phyloP scores from a whole-genome alignment of 2,329 filamentous ascomycete species.

The Penicillium sclerotigenum region DNA sequence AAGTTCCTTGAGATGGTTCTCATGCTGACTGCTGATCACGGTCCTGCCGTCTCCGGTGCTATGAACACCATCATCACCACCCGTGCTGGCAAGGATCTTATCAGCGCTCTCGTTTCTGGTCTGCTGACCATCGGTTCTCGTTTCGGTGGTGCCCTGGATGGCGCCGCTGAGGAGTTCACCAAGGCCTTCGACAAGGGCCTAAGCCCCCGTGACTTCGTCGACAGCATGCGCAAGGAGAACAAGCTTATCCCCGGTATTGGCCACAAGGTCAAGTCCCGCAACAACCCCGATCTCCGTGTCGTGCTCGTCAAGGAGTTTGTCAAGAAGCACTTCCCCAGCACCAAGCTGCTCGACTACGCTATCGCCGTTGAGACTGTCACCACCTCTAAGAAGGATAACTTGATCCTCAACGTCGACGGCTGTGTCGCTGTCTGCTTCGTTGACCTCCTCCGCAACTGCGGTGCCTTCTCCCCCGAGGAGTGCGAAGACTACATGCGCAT shows the following conservation, averaged over 20 bases:
- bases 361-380: conserved; percentile 97
- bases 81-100: conserved; percentile 97
- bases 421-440: conserved; percentile 99
- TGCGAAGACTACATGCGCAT: conserved; percentile 98
- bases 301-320: conserved; percentile 99
- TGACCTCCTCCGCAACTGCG: conserved; percentile 94
- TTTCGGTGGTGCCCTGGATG: conserved; percentile 97
- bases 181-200: conserved; percentile 97
- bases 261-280: conserved; percentile 98
- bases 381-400: conserved; percentile 99
- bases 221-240: conserved; percentile 99
- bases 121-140: conserved; percentile 96
- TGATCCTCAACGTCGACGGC: conserved; percentile 98
- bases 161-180: conserved; percentile 96
- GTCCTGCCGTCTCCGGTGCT: conserved; percentile 96
- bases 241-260: conserved; percentile 99
- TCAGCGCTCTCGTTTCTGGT: conserved; percentile 92
- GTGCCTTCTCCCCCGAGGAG: conserved; percentile 93
- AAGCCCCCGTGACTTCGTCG: conserved; percentile 97
- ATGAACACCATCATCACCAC: conserved; percentile 99
- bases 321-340: conserved; percentile 92
- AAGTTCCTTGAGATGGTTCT: conserved; percentile 99
- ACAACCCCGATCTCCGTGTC: conserved; percentile 99
- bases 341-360: conserved; percentile 98
- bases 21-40: conserved; percentile 99